Conservation (phyloP, 108 stramenopile genomes). For the Stephanodiscus minutulus region DNA sequence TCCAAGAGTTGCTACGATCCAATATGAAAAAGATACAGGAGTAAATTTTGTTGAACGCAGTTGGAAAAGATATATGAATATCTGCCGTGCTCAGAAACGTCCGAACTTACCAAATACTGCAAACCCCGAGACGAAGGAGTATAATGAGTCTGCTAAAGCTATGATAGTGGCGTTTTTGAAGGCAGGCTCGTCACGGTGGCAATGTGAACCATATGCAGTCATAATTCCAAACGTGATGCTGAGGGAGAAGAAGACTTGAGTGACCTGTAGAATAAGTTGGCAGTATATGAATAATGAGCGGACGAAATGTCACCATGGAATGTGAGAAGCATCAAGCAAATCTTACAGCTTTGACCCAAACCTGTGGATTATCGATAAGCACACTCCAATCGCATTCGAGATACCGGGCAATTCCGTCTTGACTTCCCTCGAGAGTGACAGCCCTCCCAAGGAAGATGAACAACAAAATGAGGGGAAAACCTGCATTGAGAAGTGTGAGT, state of each 20-base stretch:
- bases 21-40: too few relatives aligned
- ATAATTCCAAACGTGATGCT: constrained; percentile 63
- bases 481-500: constrained; percentile 57
- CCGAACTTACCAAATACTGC: constrained; percentile 51
- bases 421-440: constrained; percentile 45
- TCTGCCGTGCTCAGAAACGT: too few relatives aligned
- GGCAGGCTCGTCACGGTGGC: constrained; percentile 56
- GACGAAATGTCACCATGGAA: too few relatives aligned
- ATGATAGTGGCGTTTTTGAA: constrained; percentile 57
- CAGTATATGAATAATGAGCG: background rate
- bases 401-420: constrained; percentile 57
- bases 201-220: constrained; percentile 67
- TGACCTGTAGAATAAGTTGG: constrained; percentile 28
- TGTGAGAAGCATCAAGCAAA: background rate
- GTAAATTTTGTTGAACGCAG: too few relatives aligned
- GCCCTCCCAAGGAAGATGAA: constrained; percentile 61
- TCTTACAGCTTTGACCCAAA: too few relatives aligned
- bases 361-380: constrained; percentile 29
- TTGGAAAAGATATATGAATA: too few relatives aligned
- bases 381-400: constrained; percentile 60
- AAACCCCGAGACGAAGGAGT: constrained; percentile 65
- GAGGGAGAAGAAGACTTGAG: constrained; percentile 70
- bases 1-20: constrained; percentile 47
- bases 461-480: constrained; percentile 56
- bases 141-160: constrained; percentile 51